Conservation (phyloP, 805 yeast species). For the Nematodospora valgi region DNA sequence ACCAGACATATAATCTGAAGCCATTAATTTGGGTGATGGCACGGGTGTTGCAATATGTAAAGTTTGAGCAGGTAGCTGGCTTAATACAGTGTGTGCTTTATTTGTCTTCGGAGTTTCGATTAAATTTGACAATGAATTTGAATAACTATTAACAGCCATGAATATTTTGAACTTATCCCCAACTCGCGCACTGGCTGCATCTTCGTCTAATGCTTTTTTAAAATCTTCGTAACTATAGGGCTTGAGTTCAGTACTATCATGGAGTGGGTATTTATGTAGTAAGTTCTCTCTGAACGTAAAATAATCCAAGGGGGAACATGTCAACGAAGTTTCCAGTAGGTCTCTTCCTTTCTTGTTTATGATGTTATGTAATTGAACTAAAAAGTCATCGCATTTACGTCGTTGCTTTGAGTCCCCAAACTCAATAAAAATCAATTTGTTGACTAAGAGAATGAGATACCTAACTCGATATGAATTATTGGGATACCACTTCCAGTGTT, state of each 20-base stretch:
- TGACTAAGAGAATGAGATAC: constrained; percentile 50
- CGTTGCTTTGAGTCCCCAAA: constrained; percentile 56
- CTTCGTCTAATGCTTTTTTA: constrained; percentile 23
- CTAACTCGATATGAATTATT: constrained; percentile 45
- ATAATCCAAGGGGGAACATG: constrained; percentile 82
- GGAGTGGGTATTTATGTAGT: constrained; percentile 71
- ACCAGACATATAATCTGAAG: constrained; percentile 44
- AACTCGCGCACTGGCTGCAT: not conserved
- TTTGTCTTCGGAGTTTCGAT: constrained; percentile 57
- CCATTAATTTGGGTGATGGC: constrained; percentile 68
- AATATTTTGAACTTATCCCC: constrained; percentile 23
- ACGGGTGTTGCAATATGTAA: constrained; percentile 83
- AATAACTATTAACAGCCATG: constrained; percentile 39
- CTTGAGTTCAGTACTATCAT: constrained; percentile 48
- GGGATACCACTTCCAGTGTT: constrained; percentile 62
- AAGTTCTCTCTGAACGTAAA: constrained; percentile 75
- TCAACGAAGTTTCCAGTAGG: constrained; percentile 25
- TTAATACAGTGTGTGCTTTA: constrained; percentile 39
- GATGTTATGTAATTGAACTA: constrained; percentile 40
- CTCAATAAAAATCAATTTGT: constrained; percentile 53
- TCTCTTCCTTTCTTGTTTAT: constrained; percentile 20
- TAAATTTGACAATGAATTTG: constrained; percentile 56
- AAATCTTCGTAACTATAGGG: constrained; percentile 17
- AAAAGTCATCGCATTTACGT: constrained; percentile 42
- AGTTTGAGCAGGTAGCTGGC: constrained; percentile 49